These are phyloP conservation scores for Kluyveromyces sp. DNA, from an alignment of 1,139 yeast species.

Conservation along the genomic window DNA sequence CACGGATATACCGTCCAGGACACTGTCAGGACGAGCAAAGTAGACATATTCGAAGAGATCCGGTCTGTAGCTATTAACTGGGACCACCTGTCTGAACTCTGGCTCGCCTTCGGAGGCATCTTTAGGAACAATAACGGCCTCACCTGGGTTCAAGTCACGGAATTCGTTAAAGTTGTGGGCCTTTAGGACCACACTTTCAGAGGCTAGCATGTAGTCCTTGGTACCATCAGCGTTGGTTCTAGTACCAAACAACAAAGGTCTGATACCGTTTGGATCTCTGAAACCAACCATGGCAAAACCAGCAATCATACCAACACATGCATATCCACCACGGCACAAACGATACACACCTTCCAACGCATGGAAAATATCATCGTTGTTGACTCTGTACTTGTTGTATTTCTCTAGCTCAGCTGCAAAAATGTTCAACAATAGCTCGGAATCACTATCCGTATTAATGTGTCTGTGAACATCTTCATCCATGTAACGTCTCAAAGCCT, in stretches of 20 bases:
- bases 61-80: slow-evolving; percentile 73
- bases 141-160: slow-evolving; percentile 87
- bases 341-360: slow-evolving; percentile 80
- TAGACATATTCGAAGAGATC: slow-evolving; percentile 96
- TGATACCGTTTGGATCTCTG: slow-evolving; percentile 93
- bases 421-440: slow-evolving; percentile 79
- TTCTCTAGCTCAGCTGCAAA: slow-evolving; percentile 90
- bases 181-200: slow-evolving; percentile 88
- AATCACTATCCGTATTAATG: slow-evolving; percentile 93
- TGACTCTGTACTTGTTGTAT: slow-evolving; percentile 88
- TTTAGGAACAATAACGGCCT: slow-evolving; percentile 88
- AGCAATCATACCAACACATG: slow-evolving; percentile 90
- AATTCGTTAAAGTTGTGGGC: slow-evolving; percentile 83
- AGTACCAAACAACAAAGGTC: slow-evolving; percentile 85
- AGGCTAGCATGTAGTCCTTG: slow-evolving; percentile 89
- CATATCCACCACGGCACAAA: slow-evolving; percentile 87
- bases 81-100: slow-evolving; percentile 82
- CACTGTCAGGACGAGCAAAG: slow-evolving; percentile 96
- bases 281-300: slow-evolving; percentile 94
- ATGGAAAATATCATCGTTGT: slow-evolving; percentile 77
- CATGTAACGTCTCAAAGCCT: slow-evolving; percentile 64
- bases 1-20: slow-evolving; percentile 89
- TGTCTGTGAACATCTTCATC: slow-evolving; percentile 96
- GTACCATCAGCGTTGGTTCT: slow-evolving; percentile 61
- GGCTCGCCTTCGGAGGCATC: slow-evolving; percentile 47